A percentile compares a stretch with the other conserved stretches of the same genome.
Conservation (phyloP, 768 basidiomycete species). For the Auriscalpium microsporum region DNA sequence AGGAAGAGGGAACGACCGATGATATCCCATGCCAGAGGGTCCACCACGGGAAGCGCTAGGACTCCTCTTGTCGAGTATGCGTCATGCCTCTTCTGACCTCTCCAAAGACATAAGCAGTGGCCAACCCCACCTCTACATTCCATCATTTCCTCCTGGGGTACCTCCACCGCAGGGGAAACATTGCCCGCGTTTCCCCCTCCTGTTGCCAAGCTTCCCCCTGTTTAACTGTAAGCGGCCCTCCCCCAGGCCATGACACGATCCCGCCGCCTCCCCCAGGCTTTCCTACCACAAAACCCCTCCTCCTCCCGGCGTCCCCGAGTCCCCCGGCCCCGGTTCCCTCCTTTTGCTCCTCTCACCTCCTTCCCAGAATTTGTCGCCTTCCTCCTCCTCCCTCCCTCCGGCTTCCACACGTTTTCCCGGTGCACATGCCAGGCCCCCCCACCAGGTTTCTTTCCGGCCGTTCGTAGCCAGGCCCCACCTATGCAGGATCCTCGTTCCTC, state of each 20-base stretch:
- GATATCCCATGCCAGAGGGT: conserved; percentile 60
- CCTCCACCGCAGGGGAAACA: neutral
- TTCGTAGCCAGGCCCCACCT: conserved; percentile 38
- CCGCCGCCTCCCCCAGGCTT: conserved; percentile 8
- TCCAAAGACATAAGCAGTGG: conserved; percentile 16
- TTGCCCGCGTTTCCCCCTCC: conserved; percentile 8
- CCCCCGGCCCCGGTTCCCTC: neutral
- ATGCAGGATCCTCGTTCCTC: conserved; percentile 72
- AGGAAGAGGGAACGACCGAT: conserved; percentile 32
- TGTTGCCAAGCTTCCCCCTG: conserved; percentile 13
- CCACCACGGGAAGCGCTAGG: conserved; percentile 36
- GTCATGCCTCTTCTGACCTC: conserved; percentile 9
- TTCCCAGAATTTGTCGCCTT: conserved; percentile 5
- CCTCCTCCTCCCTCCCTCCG: conserved; percentile 19
- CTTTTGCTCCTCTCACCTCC: conserved; percentile 21
- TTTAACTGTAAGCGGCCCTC: conserved; percentile 13
- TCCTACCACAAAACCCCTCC: neutral
- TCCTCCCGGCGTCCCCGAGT: neutral
- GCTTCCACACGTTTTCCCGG: conserved; percentile 17
- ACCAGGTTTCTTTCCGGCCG: conserved; percentile 55
- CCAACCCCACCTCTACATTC: conserved; percentile 8
- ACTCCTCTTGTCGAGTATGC: conserved; percentile 14
- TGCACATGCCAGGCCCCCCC: conserved; percentile 9
- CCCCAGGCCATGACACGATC: conserved; percentile 10
- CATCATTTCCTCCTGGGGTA: conserved; percentile 1